Percentiles rank a stretch among this genome's conserved stretches.
Conservation (phyloP, 208 protist genomes). For the Crithidia mellificae region DNA sequence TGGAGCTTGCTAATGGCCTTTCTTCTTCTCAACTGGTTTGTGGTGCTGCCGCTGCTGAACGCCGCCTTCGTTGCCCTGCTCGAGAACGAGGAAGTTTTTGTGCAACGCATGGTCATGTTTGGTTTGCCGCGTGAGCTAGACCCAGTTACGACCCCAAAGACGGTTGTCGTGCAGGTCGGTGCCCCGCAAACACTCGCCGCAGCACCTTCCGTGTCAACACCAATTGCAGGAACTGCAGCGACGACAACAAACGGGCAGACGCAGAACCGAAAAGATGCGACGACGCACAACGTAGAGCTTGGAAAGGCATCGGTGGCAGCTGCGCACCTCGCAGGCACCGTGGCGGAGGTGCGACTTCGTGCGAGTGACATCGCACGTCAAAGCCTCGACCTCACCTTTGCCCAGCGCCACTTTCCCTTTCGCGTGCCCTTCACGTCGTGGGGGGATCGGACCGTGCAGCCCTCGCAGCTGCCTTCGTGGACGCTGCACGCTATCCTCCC, state of each 20-base stretch:
- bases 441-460: not conserved
- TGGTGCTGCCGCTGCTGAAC: conserved; percentile 5
- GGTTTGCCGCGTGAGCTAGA: conserved; percentile 13
- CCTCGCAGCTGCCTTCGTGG: conserved; percentile 28
- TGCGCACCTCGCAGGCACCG: no score
- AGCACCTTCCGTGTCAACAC: no score
- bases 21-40: conserved; percentile 1
- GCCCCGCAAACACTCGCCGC: not conserved
- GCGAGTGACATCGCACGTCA: not conserved
- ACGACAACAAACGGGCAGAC: no score
- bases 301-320: no score
- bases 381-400: not conserved
- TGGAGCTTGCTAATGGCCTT: not conserved
- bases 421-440: not conserved
- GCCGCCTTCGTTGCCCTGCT: not conserved
- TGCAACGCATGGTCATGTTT: conserved; percentile 8
- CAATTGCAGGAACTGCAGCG: no score
- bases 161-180: conserved; percentile 2
- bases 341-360: not conserved
- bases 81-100: conserved; percentile 21
- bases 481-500: conserved; percentile 18
- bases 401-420: not conserved
- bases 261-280: no score
- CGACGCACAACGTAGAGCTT: not conserved
- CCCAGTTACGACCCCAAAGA: not conserved